phyloP scores from a whole-genome alignment of 176 grass and related monocot genomes.

The Triticum aestivum region IWGSC_CS_RefSeq_v2.1 NC_057794.1:345214281-345214780 shows the following conservation, averaged over 20 bases:
- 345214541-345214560: not conserved
- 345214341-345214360: too few species aligned
- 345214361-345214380: not conserved
- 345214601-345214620: not conserved
- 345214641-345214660: not conserved
- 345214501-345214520: not conserved
- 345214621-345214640: not conserved
- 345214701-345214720: conserved; percentile 3
- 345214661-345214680: not conserved
- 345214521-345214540: not conserved
- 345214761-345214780: not conserved
- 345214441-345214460: not conserved
- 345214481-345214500: not conserved
- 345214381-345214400: not conserved
- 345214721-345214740: not conserved
- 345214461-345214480: not conserved
- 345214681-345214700: conserved; percentile 14
- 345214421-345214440: not conserved
- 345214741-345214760: not conserved
- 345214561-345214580: not conserved
- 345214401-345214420: not conserved
- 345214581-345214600: not conserved
- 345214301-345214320: too few species aligned
- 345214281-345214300: too few species aligned
- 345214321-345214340: too few species aligned